Conservation (phyloP, 1,139 yeast species). For the Yamadazyma conglobata region DNA sequence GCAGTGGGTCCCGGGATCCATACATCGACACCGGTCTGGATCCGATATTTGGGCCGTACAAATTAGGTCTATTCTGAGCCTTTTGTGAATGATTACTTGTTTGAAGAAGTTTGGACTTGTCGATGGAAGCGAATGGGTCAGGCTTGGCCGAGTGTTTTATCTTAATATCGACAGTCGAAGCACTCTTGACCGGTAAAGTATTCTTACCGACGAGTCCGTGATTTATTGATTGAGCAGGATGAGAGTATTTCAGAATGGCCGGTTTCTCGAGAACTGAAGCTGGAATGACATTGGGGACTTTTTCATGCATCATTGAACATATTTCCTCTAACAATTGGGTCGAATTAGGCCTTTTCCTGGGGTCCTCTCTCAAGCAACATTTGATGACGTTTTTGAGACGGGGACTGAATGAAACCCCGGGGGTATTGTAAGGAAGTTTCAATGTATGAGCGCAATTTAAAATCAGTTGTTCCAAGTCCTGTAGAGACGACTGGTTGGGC, state of each 20-base stretch:
- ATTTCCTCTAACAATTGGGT: slow-evolving; percentile 70
- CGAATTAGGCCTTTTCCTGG: slow-evolving; percentile 68
- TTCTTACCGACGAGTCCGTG: no score
- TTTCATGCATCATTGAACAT: slow-evolving; percentile 54
- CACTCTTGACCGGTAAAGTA: slow-evolving; percentile 6
- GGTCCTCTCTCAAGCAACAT: slow-evolving; percentile 64
- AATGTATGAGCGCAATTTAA: slow-evolving; percentile 33
- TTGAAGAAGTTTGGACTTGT: slow-evolving; percentile 28
- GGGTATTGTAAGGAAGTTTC: slow-evolving; percentile 33
- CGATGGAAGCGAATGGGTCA: slow-evolving; percentile 41
- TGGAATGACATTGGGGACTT: slow-evolving; percentile 52
- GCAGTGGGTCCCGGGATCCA: slow-evolving; percentile 13
- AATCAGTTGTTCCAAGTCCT: slow-evolving; percentile 40
- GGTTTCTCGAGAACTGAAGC: slow-evolving; percentile 16
- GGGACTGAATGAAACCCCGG: slow-evolving; percentile 37
- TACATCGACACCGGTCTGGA: slow-evolving; percentile 12
- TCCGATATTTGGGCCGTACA: slow-evolving; percentile 10
- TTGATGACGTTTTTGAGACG: slow-evolving; percentile 57
- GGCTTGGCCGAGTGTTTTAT: slow-evolving; percentile 8
- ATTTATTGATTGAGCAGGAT: background rate
- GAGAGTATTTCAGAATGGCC: slow-evolving; percentile 1
- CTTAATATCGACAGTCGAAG: slow-evolving; percentile 9
- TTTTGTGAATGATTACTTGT: slow-evolving; percentile 6
- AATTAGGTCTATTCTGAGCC: slow-evolving; percentile 17
- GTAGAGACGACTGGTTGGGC: slow-evolving; percentile 38